Percentiles rank a stretch among this genome's conserved stretches.
Conservation (phyloP, 2,329 filamentous ascomycete genomes). For the Aspergillus niger region DNA sequence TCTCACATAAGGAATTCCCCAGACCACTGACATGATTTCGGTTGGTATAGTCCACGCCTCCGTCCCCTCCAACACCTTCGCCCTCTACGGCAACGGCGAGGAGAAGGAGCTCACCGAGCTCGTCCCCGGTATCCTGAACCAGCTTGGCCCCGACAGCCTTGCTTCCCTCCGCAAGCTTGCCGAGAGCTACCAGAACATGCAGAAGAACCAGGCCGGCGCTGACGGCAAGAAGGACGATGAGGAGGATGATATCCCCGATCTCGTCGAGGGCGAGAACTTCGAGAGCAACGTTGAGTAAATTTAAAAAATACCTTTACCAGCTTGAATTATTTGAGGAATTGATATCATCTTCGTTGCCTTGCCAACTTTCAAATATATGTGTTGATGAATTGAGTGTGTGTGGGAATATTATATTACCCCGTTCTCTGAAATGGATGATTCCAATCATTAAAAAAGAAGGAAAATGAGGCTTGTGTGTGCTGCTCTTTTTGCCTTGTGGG, state of each 20-base stretch:
- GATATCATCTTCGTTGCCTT: too few relatives aligned
- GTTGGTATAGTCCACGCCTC: conserved; percentile 79
- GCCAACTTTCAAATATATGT: too few relatives aligned
- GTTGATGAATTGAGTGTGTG: too few relatives aligned
- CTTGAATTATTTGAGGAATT: background rate
- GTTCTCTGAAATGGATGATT: too few relatives aligned
- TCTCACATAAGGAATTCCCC: background rate
- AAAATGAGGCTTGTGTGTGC: too few relatives aligned
- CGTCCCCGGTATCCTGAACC: conserved; percentile 98
- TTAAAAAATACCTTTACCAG: background rate
- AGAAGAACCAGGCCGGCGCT: conserved; percentile 82
- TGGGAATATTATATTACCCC: too few relatives aligned
- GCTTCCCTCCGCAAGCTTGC: conserved; percentile 97
- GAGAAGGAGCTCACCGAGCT: conserved; percentile 99
- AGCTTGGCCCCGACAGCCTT: conserved; percentile 96
- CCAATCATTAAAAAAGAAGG: too few relatives aligned
- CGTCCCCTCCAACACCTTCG: conserved; percentile 97
- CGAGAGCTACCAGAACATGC: conserved; percentile 99
- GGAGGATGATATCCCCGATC: conserved; percentile 84
- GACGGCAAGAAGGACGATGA: conserved; percentile 79
- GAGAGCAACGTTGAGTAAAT: conserved; percentile 93
- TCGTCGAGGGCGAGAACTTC: conserved; percentile 97
- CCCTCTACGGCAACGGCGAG: conserved; percentile 97
- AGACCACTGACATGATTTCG: background rate
- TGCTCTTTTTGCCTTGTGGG: too few relatives aligned